Conservation (phyloP, 495 filamentous ascomycete species). For the Thermothielavioides terrestris region DNA sequence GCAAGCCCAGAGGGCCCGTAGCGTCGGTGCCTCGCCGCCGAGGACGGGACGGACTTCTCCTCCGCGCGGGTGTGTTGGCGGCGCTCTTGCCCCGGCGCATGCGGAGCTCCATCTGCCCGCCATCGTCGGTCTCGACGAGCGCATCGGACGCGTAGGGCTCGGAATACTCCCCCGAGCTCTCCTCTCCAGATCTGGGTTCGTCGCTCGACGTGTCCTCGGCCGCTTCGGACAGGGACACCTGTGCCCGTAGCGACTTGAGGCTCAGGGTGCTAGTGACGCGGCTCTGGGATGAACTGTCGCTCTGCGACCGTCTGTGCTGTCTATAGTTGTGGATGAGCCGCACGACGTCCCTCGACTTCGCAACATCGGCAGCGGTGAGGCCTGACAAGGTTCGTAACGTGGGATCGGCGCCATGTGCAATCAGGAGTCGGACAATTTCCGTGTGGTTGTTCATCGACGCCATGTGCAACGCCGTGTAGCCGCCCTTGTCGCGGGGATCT, state of each 20-base stretch:
- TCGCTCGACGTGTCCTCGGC: slow-evolving; percentile 24
- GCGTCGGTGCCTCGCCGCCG: slow-evolving; percentile 22
- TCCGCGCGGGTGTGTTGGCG: neutral
- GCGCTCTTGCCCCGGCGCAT: slow-evolving; percentile 25
- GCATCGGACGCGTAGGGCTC: slow-evolving; percentile 26
- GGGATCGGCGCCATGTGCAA: slow-evolving; percentile 64
- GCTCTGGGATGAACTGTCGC: slow-evolving; percentile 40
- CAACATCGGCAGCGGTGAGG: slow-evolving; percentile 64
- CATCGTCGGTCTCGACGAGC: slow-evolving; percentile 30
- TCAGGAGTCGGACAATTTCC: slow-evolving; percentile 66
- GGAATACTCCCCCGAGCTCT: slow-evolving; percentile 40
- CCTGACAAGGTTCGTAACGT: slow-evolving; percentile 61
- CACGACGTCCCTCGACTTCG: slow-evolving; percentile 51
- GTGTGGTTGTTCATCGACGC: slow-evolving; percentile 69
- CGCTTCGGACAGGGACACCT: slow-evolving; percentile 30
- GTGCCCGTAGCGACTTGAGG: slow-evolving; percentile 47
- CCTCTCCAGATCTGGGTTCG: slow-evolving; percentile 28
- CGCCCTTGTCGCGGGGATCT: slow-evolving; percentile 66
- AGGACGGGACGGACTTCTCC: slow-evolving; percentile 19
- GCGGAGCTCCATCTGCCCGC: slow-evolving; percentile 29
- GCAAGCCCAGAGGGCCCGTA: slow-evolving; percentile 38
- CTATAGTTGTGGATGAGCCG: slow-evolving; percentile 44
- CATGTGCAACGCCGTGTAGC: slow-evolving; percentile 77
- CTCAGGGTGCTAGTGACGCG: slow-evolving; percentile 60
- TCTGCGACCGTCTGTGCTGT: slow-evolving; percentile 51